These are phyloP conservation scores for Nicotiana benthamiana DNA, from an alignment of 257 asterid genomes.

Conservation along the genomic window DNA sequence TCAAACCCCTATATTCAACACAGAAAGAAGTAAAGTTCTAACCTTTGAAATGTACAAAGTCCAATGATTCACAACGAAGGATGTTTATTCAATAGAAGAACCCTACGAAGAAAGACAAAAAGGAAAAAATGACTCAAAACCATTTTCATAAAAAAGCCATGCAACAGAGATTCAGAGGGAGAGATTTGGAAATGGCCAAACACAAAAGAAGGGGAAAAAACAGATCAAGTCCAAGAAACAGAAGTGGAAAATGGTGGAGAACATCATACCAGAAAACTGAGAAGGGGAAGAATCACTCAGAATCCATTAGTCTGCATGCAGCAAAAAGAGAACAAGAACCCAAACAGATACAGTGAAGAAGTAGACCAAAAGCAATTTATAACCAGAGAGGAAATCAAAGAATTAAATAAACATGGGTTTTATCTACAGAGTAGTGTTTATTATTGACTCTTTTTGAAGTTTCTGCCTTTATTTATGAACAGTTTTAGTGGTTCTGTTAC, in stretches of 20 bases:
- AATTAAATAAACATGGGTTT: not conserved
- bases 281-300: conserved; percentile 6
- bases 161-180: not conserved
- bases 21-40: not conserved
- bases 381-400: not conserved
- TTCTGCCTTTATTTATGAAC: not conserved
- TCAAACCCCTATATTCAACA: not conserved
- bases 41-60: not conserved
- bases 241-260: not conserved
- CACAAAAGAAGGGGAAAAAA: not conserved
- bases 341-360: not conserved
- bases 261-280: not conserved
- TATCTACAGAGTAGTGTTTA: not conserved
- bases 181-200: not conserved
- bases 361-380: not conserved
- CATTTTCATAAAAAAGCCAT: not conserved
- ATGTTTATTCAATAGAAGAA: not conserved
- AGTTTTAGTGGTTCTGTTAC: not conserved
- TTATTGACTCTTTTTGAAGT: not conserved
- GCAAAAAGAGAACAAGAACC: conserved; percentile 2
- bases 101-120: not conserved
- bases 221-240: not conserved
- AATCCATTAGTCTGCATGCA: conserved; percentile 6
- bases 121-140: not conserved
- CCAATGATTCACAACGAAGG: not conserved